Percentiles rank a stretch among this genome's conserved stretches.
These are phyloP conservation scores for Microcyclospora tardicrescens DNA, from an alignment of 2,329 filamentous ascomycete species.

Conservation along the genomic window DNA sequence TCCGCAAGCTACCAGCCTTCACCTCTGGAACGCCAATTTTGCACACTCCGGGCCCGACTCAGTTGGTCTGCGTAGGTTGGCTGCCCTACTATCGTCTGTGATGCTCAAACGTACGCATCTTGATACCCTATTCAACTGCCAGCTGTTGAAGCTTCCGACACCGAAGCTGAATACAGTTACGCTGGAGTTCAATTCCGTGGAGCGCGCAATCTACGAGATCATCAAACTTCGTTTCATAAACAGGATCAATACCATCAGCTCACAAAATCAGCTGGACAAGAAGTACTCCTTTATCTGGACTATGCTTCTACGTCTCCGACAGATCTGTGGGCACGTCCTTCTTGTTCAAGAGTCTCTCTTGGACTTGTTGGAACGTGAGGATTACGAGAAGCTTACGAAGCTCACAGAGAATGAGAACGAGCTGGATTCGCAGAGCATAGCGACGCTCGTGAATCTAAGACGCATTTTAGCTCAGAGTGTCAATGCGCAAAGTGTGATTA, in stretches of 20 bases:
- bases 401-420: constrained; percentile 8
- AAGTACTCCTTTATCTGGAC: constrained; percentile 31
- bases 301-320: constrained; percentile 39
- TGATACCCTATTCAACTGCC: constrained; percentile 39
- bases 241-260: constrained; percentile 27
- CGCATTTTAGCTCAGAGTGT: no score
- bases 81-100: constrained; percentile 29
- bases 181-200: constrained; percentile 39
- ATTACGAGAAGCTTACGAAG: constrained; percentile 31
- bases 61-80: constrained; percentile 24
- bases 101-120: constrained; percentile 41
- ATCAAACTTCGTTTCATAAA: constrained; percentile 32
- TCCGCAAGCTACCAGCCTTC: constrained; percentile 27
- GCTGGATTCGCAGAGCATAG: not conserved
- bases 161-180: constrained; percentile 31
- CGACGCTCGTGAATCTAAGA: no score
- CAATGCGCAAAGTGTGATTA: constrained; percentile 1
- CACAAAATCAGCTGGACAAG: constrained; percentile 15
- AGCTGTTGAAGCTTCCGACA: constrained; percentile 42
- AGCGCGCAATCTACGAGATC: constrained; percentile 41
- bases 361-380: constrained; percentile 31
- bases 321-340: constrained; percentile 38
- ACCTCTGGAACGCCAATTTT: constrained; percentile 34
- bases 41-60: constrained; percentile 16
- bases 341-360: constrained; percentile 34